Base-by-base conservation (phyloP, 441 rosid genomes). In the Geranium incanum region DNA sequence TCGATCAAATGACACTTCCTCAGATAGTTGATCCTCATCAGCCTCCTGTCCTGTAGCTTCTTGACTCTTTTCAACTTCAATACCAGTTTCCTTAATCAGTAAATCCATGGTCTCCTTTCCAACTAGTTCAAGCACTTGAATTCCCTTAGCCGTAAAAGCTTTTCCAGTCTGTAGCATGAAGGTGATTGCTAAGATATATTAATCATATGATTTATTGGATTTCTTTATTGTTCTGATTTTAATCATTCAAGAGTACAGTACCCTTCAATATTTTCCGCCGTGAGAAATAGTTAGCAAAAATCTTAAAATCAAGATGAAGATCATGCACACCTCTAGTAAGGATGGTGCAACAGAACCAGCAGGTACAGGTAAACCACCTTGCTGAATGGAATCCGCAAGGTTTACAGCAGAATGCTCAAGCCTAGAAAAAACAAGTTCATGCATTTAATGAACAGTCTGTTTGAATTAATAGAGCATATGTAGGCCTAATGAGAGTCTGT, bases 61-160 rank as follows among this genome's bases (percentile, higher is more conserved):
- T 50, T 83, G 43, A 55, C 82, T 87, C 80, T 87, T 92, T 62
- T 88, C 95, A 72, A 75, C 81, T 52, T 87, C 89, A 3, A 90
- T 84, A 59, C 97, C 96, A 74, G 96, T 83, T 86, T 95, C 99
- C 5, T 81, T 78, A 80, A 92, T 88, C 72, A 95, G 79, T 55
- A 95, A 81, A 86, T 95, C 99, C 84, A 95, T 83, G 15, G 98
- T 92, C 81, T 95, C 99, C 83, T 95, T 95, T 67, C 99, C 96
- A 23, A 95, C 91, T 74, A 77, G 84, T 77, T 95, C 99, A 78
- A 95, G 97, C 78, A 95, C 98, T 87, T 89, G 92, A 81, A 92
- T 87, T 76, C 99, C 99, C 88, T 85, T 95, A 12, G 96, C 81
- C 21, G 96, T 95, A 76, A 90, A 89, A 74, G 98, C 88, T 84